Conservation (phyloP, 1,284 basidiomycete species). For the Cryptococcus sp. region DNA sequence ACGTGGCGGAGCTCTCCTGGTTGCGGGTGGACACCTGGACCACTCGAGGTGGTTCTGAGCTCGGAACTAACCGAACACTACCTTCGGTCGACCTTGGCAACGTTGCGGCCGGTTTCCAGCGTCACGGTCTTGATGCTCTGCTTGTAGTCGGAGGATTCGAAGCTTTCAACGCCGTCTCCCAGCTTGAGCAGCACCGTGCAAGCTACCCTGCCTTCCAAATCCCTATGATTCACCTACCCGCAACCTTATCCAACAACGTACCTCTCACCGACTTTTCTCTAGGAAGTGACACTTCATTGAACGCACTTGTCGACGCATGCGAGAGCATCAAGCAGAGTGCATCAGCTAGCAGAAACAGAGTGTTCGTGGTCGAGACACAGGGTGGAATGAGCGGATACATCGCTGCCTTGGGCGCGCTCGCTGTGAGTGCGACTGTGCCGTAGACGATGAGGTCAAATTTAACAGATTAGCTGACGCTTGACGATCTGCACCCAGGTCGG, state of each 20-base stretch:
- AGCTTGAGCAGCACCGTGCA: constrained; percentile 76
- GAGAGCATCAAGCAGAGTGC: constrained; percentile 99
- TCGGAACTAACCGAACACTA: constrained; percentile 90
- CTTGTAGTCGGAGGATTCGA: constrained; percentile 96
- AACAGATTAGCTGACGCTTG: background rate
- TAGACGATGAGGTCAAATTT: background rate
- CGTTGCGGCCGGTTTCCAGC: constrained; percentile 85
- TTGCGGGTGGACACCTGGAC: constrained; percentile 96
- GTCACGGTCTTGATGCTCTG: constrained; percentile 77
- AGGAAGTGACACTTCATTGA: constrained; percentile 93
- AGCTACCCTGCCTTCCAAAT: constrained; percentile 89
- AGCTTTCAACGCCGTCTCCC: constrained; percentile 77
- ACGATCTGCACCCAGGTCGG: constrained; percentile 67
- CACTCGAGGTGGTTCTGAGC: constrained; percentile 94
- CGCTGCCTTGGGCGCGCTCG: constrained; percentile 90
- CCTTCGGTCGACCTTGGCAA: constrained; percentile 84
- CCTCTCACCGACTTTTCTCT: constrained; percentile 94
- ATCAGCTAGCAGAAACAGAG: constrained; percentile 88
- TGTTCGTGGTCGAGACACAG: constrained; percentile 98
- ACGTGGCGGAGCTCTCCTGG: constrained; percentile 86
- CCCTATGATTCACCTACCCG: constrained; percentile 89
- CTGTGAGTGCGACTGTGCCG: constrained; percentile 61
- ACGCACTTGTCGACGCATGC: constrained; percentile 95
- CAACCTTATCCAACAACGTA: constrained; percentile 97
- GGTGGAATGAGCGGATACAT: constrained; percentile 96